A percentile compares a stretch with the other conserved stretches of the same genome.
Evolutionary conservation across 495 filamentous ascomycete genomes (phyloP).

Genomic region (Daldinia caldariorum): DNA sequence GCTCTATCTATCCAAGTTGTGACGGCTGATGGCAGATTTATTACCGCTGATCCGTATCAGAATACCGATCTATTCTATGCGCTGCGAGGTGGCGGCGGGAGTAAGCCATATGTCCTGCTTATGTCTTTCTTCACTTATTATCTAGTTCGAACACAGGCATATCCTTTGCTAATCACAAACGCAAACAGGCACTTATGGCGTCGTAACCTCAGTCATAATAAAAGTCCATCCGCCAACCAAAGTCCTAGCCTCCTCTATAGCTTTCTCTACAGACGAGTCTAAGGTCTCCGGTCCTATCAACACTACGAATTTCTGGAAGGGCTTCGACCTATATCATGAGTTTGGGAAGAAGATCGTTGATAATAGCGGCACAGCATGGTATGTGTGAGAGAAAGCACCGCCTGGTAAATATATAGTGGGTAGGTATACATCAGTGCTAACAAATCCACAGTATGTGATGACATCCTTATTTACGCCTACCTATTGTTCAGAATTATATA

Average conservation of each 20-base stretch:
- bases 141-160: neutral
- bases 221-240: slow-evolving; percentile 48
- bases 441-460: slow-evolving; percentile 23
- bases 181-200: slow-evolving; percentile 57
- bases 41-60: slow-evolving; percentile 59
- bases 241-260: slow-evolving; percentile 44
- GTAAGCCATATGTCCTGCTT: slow-evolving; percentile 43
- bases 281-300: slow-evolving; percentile 47
- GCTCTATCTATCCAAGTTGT: slow-evolving; percentile 65
- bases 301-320: slow-evolving; percentile 41
- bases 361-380: slow-evolving; percentile 44
- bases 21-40: slow-evolving; percentile 62
- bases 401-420: slow-evolving; percentile 1
- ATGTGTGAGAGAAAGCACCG: slow-evolving; percentile 8
- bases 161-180: slow-evolving; percentile 5
- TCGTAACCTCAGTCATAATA: slow-evolving; percentile 58
- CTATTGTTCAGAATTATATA: neutral
- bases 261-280: slow-evolving; percentile 49
- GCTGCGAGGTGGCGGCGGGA: slow-evolving; percentile 66
- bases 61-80: slow-evolving; percentile 72
- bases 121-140: neutral
- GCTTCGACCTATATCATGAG: slow-evolving; percentile 43
- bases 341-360: slow-evolving; percentile 45
- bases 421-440: slow-evolving; percentile 22
- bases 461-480: neutral